Conservation (phyloP, 345 rosid species). For the Viola odorata region DNA sequence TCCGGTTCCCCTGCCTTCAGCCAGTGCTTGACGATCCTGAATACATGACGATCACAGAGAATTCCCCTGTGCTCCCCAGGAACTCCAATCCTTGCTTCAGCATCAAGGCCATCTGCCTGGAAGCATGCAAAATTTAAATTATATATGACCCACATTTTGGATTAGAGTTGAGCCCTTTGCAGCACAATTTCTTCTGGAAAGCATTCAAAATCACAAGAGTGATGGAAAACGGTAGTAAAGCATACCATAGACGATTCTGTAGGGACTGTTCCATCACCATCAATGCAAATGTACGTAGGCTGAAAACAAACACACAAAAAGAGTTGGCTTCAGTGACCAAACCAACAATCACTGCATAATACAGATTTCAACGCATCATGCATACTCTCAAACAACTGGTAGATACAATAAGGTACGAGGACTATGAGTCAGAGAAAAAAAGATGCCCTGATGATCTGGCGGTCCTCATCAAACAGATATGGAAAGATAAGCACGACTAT, state of each 20-base stretch:
- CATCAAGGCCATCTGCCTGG: constrained; percentile 90
- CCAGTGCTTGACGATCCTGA: constrained; percentile 84
- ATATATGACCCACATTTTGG: neutral
- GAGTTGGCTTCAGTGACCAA: constrained; percentile 3
- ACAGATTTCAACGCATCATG: neutral
- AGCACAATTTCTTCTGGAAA: neutral
- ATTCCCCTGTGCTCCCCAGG: constrained; percentile 95
- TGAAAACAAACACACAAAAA: constrained; percentile 31
- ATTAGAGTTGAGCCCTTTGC: neutral
- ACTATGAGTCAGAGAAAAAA: no score
- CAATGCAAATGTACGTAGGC: constrained; percentile 75
- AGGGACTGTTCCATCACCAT: constrained; percentile 98
- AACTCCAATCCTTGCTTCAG: constrained; percentile 90
- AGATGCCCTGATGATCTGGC: neutral
- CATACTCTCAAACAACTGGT: no score
- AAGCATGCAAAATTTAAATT: neutral
- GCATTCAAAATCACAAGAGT: neutral
- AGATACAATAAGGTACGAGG: no score
- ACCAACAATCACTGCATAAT: neutral
- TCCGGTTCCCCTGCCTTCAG: constrained; percentile 72
- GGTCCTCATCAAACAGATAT: neutral
- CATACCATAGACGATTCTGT: constrained; percentile 82
- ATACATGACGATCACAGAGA: constrained; percentile 78
- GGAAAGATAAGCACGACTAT: neutral
- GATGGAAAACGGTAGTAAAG: neutral